Evolutionary conservation across 768 basidiomycete genomes (phyloP).

Genomic region (Lentinula boryana): DNA sequence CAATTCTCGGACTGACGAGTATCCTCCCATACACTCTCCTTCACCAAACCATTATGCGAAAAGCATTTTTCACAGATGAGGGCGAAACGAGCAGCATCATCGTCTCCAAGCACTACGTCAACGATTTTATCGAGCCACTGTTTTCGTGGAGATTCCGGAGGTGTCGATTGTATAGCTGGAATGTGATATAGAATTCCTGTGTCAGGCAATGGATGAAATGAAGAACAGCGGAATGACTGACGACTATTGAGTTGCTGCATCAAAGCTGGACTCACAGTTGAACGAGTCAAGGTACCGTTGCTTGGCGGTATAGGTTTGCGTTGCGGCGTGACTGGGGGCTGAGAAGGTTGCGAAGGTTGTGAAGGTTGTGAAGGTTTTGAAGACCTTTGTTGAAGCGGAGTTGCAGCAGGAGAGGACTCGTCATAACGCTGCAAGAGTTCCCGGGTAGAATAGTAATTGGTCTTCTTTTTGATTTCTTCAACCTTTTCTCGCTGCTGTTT

Average conservation of each 20-base stretch:
- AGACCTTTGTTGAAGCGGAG: constrained; percentile 32
- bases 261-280: constrained; percentile 17
- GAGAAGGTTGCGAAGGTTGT: constrained; percentile 13
- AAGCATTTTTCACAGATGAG: constrained; percentile 88
- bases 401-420: constrained; percentile 36
- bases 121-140: constrained; percentile 87
- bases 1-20: constrained; percentile 54
- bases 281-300: constrained; percentile 13
- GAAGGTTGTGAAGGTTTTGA: constrained; percentile 19
- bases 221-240: constrained; percentile 16
- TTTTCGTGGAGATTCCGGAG: constrained; percentile 49
- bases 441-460: constrained; percentile 90
- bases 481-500: constrained; percentile 80
- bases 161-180: constrained; percentile 13
- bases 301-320: constrained; percentile 17
- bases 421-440: constrained; percentile 90
- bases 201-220: not conserved
- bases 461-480: constrained; percentile 96
- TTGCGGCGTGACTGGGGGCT: constrained; percentile 7
- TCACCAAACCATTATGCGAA: constrained; percentile 82
- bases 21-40: constrained; percentile 75
- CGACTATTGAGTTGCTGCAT: constrained; percentile 21
- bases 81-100: constrained; percentile 67
- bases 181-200: not conserved
- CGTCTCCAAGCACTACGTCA: constrained; percentile 81